phyloP scores from a whole-genome alignment of 2,329 filamentous ascomycete genomes.

The Fusarium concolor region DNA sequence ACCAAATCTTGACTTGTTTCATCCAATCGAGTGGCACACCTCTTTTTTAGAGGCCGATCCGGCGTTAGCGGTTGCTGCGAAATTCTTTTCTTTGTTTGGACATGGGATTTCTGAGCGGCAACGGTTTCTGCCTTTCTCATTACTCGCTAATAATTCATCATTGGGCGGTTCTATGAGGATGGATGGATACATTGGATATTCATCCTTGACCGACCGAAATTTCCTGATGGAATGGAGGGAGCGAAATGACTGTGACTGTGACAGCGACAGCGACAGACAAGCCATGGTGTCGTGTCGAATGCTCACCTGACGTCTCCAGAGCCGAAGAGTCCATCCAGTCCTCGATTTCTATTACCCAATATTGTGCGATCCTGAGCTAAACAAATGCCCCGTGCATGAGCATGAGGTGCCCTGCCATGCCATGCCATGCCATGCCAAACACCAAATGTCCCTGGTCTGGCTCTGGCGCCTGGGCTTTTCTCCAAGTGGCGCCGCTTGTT shows the following conservation, averaged over 20 bases:
- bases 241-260: slow-evolving; percentile 10
- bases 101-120: slow-evolving; percentile 22
- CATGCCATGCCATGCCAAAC: slow-evolving; percentile 16
- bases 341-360: slow-evolving; percentile 64
- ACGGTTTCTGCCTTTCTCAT: slow-evolving; percentile 27
- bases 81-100: slow-evolving; percentile 37
- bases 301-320: slow-evolving; percentile 46
- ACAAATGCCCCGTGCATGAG: slow-evolving; percentile 43
- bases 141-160: slow-evolving; percentile 35
- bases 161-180: slow-evolving; percentile 9
- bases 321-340: slow-evolving; percentile 54
- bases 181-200: slow-evolving; percentile 5
- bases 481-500: slow-evolving; percentile 34
- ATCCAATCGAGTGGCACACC: slow-evolving; percentile 49
- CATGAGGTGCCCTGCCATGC: slow-evolving; percentile 5
- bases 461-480: slow-evolving; percentile 11
- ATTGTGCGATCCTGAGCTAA: slow-evolving; percentile 50
- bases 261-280: slow-evolving; percentile 6
- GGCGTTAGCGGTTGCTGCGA: slow-evolving; percentile 31
- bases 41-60: slow-evolving; percentile 37
- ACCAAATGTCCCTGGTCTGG: slow-evolving; percentile 35
- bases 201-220: slow-evolving; percentile 9
- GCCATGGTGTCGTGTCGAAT: slow-evolving; percentile 42
- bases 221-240: slow-evolving; percentile 7
- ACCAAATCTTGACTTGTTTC: slow-evolving; percentile 49